Evolutionary conservation across 2,329 filamentous ascomycete genomes (phyloP).

Genomic region (Alternaria consortialis): DNA sequence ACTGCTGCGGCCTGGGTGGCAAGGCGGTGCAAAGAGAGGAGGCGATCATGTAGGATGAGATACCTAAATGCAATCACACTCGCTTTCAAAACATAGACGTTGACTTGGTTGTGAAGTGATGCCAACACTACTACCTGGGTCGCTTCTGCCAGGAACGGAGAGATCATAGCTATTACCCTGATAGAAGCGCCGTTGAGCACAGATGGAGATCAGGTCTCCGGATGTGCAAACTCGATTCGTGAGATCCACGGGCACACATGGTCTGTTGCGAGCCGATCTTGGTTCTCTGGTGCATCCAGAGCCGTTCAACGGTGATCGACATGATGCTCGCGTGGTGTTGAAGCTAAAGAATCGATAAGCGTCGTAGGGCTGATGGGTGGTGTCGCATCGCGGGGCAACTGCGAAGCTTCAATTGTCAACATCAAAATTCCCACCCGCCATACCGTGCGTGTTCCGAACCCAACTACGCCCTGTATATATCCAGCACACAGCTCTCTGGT

Average conservation of each 20-base stretch:
- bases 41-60: slow-evolving; percentile 45
- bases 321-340: slow-evolving; percentile 21
- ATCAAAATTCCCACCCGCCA: neutral
- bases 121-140: neutral
- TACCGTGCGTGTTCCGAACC: neutral
- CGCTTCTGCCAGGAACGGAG: neutral
- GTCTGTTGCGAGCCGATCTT: neutral
- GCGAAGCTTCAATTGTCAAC: slow-evolving; percentile 6
- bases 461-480: neutral
- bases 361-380: slow-evolving; percentile 16
- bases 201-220: too few relatives aligned
- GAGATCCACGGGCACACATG: too few relatives aligned
- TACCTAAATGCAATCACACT: slow-evolving; percentile 50
- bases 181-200: too few relatives aligned
- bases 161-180: neutral
- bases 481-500: neutral
- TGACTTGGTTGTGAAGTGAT: neutral
- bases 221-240: too few relatives aligned
- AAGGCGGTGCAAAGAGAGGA: slow-evolving; percentile 20
- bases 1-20: slow-evolving; percentile 17
- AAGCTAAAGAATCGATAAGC: slow-evolving; percentile 27
- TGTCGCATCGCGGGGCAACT: slow-evolving; percentile 22
- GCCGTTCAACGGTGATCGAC: slow-evolving; percentile 23
- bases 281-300: neutral
- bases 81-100: slow-evolving; percentile 28